Evolutionary conservation across 164 flowering plant species (phyloP), one percentile per base, ranked within the genome.

Genomic region (Vitis vinifera): DNA sequence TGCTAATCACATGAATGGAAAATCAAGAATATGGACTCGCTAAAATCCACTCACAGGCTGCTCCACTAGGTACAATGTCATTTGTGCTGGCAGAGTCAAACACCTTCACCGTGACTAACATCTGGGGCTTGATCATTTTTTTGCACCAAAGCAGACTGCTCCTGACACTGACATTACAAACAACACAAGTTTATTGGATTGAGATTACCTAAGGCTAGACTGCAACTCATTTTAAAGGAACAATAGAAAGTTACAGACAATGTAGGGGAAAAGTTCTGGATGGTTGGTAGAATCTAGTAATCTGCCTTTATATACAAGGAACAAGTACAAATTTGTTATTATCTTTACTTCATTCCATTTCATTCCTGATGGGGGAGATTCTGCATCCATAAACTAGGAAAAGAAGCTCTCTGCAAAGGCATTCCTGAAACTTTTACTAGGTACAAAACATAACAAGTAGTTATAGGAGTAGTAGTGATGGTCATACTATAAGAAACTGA

Each of bases 151-250:
- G 59, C 64, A 2, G 75, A 16, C 51, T 61, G 72, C 51, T 63
- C 67, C 62, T 58, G 71, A 51, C 75, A 71, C 75, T 71, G 62
- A 19, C 56, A 68, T 62, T 15, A 58, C 37, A 55, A 53, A 67
- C 15, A 49, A 57, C 47, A 2, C 1, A 31, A 66, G 64, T 47
- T 69, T 57, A 64, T 51, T 50, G 19, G 59, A 12, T 16, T 56
- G 2, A 16, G 56, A 13, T 23, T 37, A 23, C 19, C 37, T 27
- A 50, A 57, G 13, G 13, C 17, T 19, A 16, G 2, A 23, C 23
- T 0, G 6, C 14, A 69, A 13, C 27, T 62, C 51, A 48, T 10
- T 48, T 47, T 13, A 17, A 48, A 49, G 48, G 15, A 6, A 63
- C 52, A 23, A 23, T 23, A 59, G 63, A 53, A n/a, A 53, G n/a